Conservation (phyloP, 148 eudicot species). For the Heliosperma pusillum region DNA sequence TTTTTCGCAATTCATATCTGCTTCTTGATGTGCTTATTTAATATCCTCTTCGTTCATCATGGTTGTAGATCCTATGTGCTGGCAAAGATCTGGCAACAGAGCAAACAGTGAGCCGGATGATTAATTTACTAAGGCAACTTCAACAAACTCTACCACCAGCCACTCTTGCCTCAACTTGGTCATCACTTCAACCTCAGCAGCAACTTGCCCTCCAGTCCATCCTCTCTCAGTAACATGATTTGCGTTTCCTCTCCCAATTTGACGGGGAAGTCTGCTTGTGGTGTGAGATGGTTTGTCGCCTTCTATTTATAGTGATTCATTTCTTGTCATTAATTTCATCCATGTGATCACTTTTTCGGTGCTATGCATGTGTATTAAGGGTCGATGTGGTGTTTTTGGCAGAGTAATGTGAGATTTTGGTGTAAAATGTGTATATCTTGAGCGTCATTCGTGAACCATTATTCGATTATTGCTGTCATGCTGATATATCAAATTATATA, state of each 20-base stretch:
- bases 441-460: slow-evolving; percentile 1
- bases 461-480: neutral
- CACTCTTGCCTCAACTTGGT: slow-evolving; percentile 38
- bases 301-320: slow-evolving; percentile 20
- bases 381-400: slow-evolving; percentile 10
- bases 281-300: slow-evolving; percentile 2
- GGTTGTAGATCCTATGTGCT: slow-evolving; percentile 34
- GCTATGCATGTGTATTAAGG: neutral
- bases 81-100: slow-evolving; percentile 43
- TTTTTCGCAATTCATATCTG: neutral
- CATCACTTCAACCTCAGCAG: slow-evolving; percentile 44
- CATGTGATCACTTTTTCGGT: slow-evolving; percentile 1
- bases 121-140: slow-evolving; percentile 40
- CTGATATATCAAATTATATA: neutral
- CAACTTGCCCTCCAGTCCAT: slow-evolving; percentile 39
- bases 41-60: neutral
- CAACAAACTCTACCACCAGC: slow-evolving; percentile 43
- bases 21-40: neutral
- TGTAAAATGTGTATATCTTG: slow-evolving; percentile 26
- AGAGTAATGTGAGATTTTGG: slow-evolving; percentile 14
- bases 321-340: slow-evolving; percentile 17
- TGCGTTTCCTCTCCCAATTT: neutral
- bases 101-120: slow-evolving; percentile 40
- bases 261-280: neutral
- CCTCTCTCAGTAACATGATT: slow-evolving; percentile 29